Evolutionary conservation across 2,329 filamentous ascomycete genomes (phyloP), one percentile per base, ranked within the genome.

Genomic region (Colletotrichum abscissum): DNA sequence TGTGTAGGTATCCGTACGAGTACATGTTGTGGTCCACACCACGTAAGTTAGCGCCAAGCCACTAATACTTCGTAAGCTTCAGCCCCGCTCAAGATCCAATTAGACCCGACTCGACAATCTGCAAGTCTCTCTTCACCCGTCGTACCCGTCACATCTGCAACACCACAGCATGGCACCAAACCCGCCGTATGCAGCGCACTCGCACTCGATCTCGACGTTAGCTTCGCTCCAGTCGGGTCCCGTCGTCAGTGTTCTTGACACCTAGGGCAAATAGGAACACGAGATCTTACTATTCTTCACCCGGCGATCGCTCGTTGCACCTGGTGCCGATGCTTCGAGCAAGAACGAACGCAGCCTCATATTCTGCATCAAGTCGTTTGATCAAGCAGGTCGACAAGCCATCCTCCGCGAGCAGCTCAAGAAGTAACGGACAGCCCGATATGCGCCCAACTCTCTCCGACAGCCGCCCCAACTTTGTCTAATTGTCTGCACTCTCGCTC

Each of bases 271-370:
- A 19, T 24, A 3, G 28, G 56, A 30, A 63, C 57, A 69, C 38
- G 54, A 72, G 33, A 35, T 30, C 63, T 11, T 30, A 19, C 63
- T 63, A 9, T 62, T 60, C 11, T 16, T 35, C 30, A 5, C 24
- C 28, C 28, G 19, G n/a, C 9, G n/a, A 38, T 38, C 30, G 22
- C 30, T 42, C 38, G 5, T 19, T 55, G 24, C 22, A 26, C 12
- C 26, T 6, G 49, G 22, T 65, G 16, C 24, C 52, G 14, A 57
- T 35, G 46, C 3, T 26, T 26, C 22, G 30, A 58, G 30, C 24
- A 54, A 62, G 35, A 67, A 73, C 35, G 70, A 73, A 70, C 49
- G 67, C 71, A 66, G 71, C 56, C 66, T 73, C 28, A 46, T 28
- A n/a, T 7, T 55, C 33, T 28, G 42, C 6, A 4, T 49, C 42